phyloP scores from a whole-genome alignment of 768 basidiomycete genomes.

The Amanita fuliginea region DNA sequence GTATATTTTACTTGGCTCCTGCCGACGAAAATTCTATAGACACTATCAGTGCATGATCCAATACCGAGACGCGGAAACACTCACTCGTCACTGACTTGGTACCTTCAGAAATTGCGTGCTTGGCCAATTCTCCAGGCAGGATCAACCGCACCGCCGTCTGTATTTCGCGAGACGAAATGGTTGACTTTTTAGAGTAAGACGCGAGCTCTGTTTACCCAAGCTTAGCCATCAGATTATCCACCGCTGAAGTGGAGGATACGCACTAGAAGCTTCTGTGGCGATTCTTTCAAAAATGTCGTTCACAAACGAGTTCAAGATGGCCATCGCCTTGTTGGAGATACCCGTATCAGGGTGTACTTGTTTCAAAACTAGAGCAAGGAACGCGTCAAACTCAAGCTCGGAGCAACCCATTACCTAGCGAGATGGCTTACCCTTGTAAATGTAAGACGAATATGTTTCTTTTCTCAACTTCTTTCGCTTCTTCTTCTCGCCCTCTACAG shows the following conservation, averaged over 20 bases:
- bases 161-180: slow-evolving; percentile 97
- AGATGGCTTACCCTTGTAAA: slow-evolving; percentile 65
- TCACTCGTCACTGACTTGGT: slow-evolving; percentile 46
- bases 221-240: neutral
- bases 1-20: slow-evolving; percentile 34
- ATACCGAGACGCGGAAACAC: slow-evolving; percentile 12
- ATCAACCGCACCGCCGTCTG: slow-evolving; percentile 94
- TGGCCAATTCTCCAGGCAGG: slow-evolving; percentile 94
- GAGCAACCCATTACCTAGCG: neutral
- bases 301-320: slow-evolving; percentile 86
- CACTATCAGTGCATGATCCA: neutral
- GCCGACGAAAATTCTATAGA: slow-evolving; percentile 45
- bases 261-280: slow-evolving; percentile 82
- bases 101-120: slow-evolving; percentile 98
- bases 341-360: slow-evolving; percentile 98
- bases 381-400: neutral
- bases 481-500: slow-evolving; percentile 73
- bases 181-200: slow-evolving; percentile 97
- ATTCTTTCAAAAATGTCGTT: slow-evolving; percentile 93
- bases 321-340: slow-evolving; percentile 97
- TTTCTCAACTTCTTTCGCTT: slow-evolving; percentile 78
- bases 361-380: slow-evolving; percentile 62
- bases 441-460: slow-evolving; percentile 91
- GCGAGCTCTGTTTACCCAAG: slow-evolving; percentile 61
- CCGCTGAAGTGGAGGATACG: slow-evolving; percentile 12